Percentiles rank a stretch among this genome's conserved stretches.
Conservation (phyloP, 2,329 filamentous ascomycete species). For the Clathrospora elynae region DNA sequence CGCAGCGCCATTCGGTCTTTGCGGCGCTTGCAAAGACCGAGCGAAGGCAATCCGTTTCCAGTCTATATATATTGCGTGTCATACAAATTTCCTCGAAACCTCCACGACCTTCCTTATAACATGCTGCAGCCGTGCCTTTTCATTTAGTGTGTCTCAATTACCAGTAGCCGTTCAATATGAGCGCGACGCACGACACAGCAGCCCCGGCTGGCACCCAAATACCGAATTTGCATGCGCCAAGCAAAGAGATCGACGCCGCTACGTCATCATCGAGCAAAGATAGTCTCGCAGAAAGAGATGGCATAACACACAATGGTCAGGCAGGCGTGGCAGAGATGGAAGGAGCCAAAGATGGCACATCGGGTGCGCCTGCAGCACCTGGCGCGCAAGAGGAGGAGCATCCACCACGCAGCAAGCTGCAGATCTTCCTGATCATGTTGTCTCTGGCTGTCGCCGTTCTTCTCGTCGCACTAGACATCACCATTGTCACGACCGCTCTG, state of each 20-base stretch:
- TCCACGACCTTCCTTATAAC: conserved; percentile 3
- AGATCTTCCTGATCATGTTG: conserved; percentile 57
- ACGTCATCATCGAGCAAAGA: conserved; percentile 25
- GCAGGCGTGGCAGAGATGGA: conserved; percentile 7
- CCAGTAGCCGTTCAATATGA: conserved; percentile 7
- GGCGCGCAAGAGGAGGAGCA: conserved; percentile 30
- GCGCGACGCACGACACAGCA: conserved; percentile 11
- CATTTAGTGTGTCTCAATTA: background rate
- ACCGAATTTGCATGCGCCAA: conserved; percentile 7
- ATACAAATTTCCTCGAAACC: background rate
- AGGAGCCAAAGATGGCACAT: conserved; percentile 9
- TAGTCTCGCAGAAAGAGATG: conserved; percentile 18
- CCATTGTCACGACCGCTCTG: conserved; percentile 66
- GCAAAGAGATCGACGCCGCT: conserved; percentile 17
- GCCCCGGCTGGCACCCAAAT: background rate
- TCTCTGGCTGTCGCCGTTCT: conserved; percentile 61
- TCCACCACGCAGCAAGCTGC: conserved; percentile 44
- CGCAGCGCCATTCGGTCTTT: conserved; percentile 14
- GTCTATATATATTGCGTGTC: conserved; percentile 2
- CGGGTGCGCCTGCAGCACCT: conserved; percentile 17
- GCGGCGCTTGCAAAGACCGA: background rate
- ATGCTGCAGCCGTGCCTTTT: conserved; percentile 2
- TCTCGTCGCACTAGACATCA: conserved; percentile 65
- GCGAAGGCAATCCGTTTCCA: conserved; percentile 4
- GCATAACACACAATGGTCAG: conserved; percentile 4